Evolutionary conservation across 2,329 filamentous ascomycete species (phyloP).

Genomic region (Curvularia verruculosa): DNA sequence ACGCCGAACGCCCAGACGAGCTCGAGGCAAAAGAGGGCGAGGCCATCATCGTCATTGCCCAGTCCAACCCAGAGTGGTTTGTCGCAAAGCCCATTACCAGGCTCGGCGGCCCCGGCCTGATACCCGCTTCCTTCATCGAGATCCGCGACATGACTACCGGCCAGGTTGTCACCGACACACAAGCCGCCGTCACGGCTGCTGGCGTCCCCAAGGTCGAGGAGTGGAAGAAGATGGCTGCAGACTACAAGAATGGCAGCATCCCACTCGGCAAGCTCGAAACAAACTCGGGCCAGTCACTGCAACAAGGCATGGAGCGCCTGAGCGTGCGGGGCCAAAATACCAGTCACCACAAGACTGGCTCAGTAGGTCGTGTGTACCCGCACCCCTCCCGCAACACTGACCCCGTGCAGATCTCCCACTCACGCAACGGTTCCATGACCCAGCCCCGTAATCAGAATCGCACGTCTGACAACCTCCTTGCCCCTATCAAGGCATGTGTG

Average conservation of each 20-base stretch:
- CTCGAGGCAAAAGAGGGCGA: slow-evolving; percentile 93
- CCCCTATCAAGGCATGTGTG: slow-evolving; percentile 82
- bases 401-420: slow-evolving; percentile 36
- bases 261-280: slow-evolving; percentile 86
- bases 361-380: slow-evolving; percentile 33
- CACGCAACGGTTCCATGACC: slow-evolving; percentile 44
- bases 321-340: slow-evolving; percentile 61
- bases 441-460: slow-evolving; percentile 49
- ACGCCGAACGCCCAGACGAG: slow-evolving; percentile 93
- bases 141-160: slow-evolving; percentile 93
- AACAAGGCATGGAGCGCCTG: slow-evolving; percentile 74
- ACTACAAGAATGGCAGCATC: slow-evolving; percentile 99
- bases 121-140: slow-evolving; percentile 95
- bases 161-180: slow-evolving; percentile 77
- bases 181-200: slow-evolving; percentile 83
- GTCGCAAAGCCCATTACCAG: slow-evolving; percentile 98
- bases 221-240: slow-evolving; percentile 99
- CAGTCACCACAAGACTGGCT: slow-evolving; percentile 34
- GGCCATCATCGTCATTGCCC: slow-evolving; percentile 96
- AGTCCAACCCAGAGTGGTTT: slow-evolving; percentile 99
- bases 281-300: slow-evolving; percentile 55
- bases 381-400: slow-evolving; percentile 15
- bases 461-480: slow-evolving; percentile 60
- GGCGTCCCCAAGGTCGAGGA: slow-evolving; percentile 95
- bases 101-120: slow-evolving; percentile 91